These are phyloP conservation scores for Somion occarium DNA, from an alignment of 1,284 basidiomycete species.

Conservation along the genomic window DNA sequence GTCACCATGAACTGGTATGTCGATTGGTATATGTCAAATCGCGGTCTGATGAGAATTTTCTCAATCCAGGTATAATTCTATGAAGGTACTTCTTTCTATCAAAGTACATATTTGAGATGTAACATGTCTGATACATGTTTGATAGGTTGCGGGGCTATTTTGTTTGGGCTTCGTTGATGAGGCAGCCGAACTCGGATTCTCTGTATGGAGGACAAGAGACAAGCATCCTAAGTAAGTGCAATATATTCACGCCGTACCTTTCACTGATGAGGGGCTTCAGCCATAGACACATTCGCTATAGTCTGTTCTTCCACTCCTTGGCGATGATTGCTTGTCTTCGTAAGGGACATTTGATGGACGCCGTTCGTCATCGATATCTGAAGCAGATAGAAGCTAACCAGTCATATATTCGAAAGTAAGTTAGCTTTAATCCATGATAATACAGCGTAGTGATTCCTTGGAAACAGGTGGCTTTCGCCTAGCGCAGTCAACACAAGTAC, in stretches of 20 bases:
- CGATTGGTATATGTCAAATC: too few relatives aligned
- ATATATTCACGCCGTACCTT: neutral
- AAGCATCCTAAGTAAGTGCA: conserved; percentile 55
- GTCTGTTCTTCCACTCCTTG: conserved; percentile 62
- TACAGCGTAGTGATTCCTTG: conserved; percentile 1
- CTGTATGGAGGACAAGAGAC: conserved; percentile 49
- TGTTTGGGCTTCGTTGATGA: conserved; percentile 54
- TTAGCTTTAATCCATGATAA: conserved; percentile 4
- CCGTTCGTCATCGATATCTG: conserved; percentile 39
- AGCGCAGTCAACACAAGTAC: conserved; percentile 63
- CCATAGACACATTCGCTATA: conserved; percentile 62
- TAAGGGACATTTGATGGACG: conserved; percentile 33
- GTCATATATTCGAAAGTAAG: conserved; percentile 50
- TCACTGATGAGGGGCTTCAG: conserved; percentile 26
- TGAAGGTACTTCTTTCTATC: conserved; percentile 52
- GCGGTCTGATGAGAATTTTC: too few relatives aligned
- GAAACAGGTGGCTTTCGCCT: conserved; percentile 55
- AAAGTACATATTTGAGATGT: neutral
- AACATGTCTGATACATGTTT: neutral
- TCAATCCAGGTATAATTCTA: conserved; percentile 61
- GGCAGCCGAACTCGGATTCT: conserved; percentile 58
- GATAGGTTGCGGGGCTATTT: conserved; percentile 53
- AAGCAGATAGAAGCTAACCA: conserved; percentile 57
- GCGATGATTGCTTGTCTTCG: conserved; percentile 56
- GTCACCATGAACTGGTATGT: conserved; percentile 57